Percentiles rank a stretch among this genome's conserved stretches.
phyloP scores from a whole-genome alignment of 352 stramenopile species.

The Phytophthora pini region DNA sequence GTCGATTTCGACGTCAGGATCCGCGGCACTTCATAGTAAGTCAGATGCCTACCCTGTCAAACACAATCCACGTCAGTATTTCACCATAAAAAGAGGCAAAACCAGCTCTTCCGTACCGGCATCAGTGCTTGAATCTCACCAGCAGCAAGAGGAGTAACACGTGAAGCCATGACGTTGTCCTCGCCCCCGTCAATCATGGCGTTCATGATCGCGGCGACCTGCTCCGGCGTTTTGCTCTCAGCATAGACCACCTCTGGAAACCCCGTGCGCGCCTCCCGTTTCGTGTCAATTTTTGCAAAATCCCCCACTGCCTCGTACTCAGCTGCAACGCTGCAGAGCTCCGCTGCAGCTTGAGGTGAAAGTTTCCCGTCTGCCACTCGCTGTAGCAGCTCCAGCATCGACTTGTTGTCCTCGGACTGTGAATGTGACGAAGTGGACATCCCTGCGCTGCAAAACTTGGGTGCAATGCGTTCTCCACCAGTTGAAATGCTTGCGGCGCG shows the following conservation, averaged over 20 bases:
- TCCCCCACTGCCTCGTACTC: constrained; percentile 63
- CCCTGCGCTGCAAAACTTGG: constrained; percentile 1
- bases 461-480: not conserved
- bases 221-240: constrained; percentile 91
- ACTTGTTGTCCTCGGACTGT: constrained; percentile 28
- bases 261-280: constrained; percentile 85
- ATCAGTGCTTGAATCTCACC: constrained; percentile 47
- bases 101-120: constrained; percentile 36
- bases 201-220: constrained; percentile 92
- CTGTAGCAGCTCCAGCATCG: constrained; percentile 59
- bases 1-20: constrained; percentile 70
- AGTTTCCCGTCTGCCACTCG: constrained; percentile 64
- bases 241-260: constrained; percentile 97
- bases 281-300: constrained; percentile 91
- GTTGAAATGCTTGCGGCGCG: constrained; percentile 7
- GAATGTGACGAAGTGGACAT: constrained; percentile 28
- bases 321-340: constrained; percentile 23
- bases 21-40: constrained; percentile 72
- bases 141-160: constrained; percentile 62
- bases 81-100: not conserved
- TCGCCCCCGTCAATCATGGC: constrained; percentile 79
- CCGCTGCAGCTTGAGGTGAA: constrained; percentile 33
- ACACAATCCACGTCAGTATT: constrained; percentile 5
- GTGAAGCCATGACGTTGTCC: constrained; percentile 83
- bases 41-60: constrained; percentile 47